Evolutionary conservation across 176 grass and related monocot species (phyloP), one percentile per base, ranked within the genome.

Genomic region (Oryza longistaminata): DNA sequence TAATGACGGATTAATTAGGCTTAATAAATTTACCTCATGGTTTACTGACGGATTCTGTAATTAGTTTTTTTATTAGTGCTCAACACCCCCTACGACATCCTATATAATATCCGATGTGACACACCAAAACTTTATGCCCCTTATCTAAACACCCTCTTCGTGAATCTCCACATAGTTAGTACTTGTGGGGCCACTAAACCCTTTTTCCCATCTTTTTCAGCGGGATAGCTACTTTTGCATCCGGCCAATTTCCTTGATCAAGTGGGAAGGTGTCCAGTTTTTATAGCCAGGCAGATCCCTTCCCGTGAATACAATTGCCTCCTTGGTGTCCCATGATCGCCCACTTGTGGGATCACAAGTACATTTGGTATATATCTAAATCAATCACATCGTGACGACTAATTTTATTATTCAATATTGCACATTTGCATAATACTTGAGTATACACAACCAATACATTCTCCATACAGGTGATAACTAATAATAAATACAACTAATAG

Each of bases 281-380:
- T 14, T 21, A 14, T 16, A 17, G 37, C 34, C 3, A 70, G 60
- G 16, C 44, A 77, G 13, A 69, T 69, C 48, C 48, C 17, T 25
- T 44, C 83, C 75, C 83, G 83, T 85, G 83, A 70, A 33, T 46
- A 43, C 21, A 14, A 71, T 73, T 50, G 21, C 35, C 42, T 43
- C 48, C 31, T 4, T 27, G 15, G 11, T 15, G 58, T 62, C 58
- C 58, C 58, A 62, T 62, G n/a, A 62, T 62, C 58, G 4, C 58
- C 58, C 58, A 62, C 58, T 62, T 24, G 58, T 9, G 11, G 58
- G 58, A 44, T 71, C 39, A 45, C 37, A 45, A 71, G 39, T 71
- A 25, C 39, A 45, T 5, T 3, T n/a, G 21, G 21, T 14, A 24
- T n/a, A 24, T 13, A 13, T 71, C 10, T 71, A n/a, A n/a, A 45